phyloP scores from a whole-genome alignment of 2,329 filamentous ascomycete genomes.

The Dactylellina drechsleri region DNA sequence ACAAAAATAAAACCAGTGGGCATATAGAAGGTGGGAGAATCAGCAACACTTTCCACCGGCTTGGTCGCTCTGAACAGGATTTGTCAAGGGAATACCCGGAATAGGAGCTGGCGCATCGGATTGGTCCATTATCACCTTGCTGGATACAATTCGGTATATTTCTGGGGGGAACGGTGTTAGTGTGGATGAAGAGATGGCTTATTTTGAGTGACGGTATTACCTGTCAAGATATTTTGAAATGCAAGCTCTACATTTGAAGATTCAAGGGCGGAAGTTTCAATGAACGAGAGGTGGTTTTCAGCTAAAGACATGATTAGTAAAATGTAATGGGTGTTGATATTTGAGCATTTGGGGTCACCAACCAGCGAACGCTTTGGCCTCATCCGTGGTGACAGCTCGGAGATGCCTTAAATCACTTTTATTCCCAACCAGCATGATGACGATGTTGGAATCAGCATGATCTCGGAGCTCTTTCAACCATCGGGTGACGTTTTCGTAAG shows the following conservation, averaged over 20 bases:
- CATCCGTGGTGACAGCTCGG: conserved; percentile 94
- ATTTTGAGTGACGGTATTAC: conserved; percentile 67
- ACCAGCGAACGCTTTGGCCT: conserved; percentile 98
- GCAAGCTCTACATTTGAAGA: conserved; percentile 99
- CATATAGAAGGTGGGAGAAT: conserved; percentile 56
- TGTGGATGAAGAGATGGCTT: not conserved
- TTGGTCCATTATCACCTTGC: conserved; percentile 87
- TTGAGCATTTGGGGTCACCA: conserved; percentile 60
- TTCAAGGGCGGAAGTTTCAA: conserved; percentile 97
- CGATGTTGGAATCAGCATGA: conserved; percentile 97
- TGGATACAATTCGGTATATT: conserved; percentile 99
- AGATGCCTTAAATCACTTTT: conserved; percentile 99
- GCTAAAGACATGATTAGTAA: conserved; percentile 66
- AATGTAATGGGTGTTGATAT: not conserved
- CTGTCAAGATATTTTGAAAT: conserved; percentile 99
- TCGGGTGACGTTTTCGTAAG: conserved; percentile 97
- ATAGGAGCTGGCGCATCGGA: conserved; percentile 84
- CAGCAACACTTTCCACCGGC: conserved; percentile 87
- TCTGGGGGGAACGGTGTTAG: conserved; percentile 67
- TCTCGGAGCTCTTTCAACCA: conserved; percentile 99
- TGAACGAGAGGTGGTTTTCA: conserved; percentile 98
- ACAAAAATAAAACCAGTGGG: not conserved
- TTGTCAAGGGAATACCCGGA: conserved; percentile 87
- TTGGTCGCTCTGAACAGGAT: conserved; percentile 77
- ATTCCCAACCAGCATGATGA: conserved; percentile 99